Base-by-base conservation (phyloP, 345 rosid species). In the Pistacia atlantica region DNA sequence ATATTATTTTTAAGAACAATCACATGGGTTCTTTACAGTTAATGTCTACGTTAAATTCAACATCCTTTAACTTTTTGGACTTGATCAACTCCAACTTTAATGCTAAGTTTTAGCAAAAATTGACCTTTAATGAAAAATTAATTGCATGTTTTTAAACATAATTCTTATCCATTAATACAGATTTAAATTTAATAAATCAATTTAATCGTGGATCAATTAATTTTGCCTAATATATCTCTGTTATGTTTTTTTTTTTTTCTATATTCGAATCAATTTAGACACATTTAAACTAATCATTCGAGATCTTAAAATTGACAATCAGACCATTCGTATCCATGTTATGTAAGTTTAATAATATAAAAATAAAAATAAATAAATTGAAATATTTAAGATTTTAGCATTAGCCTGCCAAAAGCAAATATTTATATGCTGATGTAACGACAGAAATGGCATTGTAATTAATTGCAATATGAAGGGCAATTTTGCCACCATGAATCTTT, bases 391-490 rank as follows among this genome's bases (percentile, higher is more conserved):
- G 5, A 42, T 42, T 42, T 42, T 42, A 37, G 42, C 42, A 37
- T 37, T 37, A 37, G 42, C 35, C 68, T 45, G 55, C 71, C 71
- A 31, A 49, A 46, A 60, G 31, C 64, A 45, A 28, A 60, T 49
- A 51, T 67, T 48, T 31, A 59, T 73, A 61, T 31, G 79, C 46
- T 66, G 1, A 54, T 31, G 10, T 58, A 75, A 66, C 76, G 69
- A 56, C 81, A 80, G 75, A 65, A 79, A 60, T 77, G 65, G n/a
- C 7, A 22, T 76, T 75, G 97, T 87, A 85, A 88, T 80, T 87
- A 84, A 62, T 11, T 72, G 6, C 5, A 81, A 82, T 67, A 1
- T 35, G 31, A 55, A 71, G 90, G 93, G 89, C 72, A 75, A 5
- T 82, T 74, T 65, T 51, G 11, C 12, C 67, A 6, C 45, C 74